These are phyloP conservation scores for Closterium sp. DNA, from an alignment of 139 green algal genomes.

Conservation along the genomic window DNA sequence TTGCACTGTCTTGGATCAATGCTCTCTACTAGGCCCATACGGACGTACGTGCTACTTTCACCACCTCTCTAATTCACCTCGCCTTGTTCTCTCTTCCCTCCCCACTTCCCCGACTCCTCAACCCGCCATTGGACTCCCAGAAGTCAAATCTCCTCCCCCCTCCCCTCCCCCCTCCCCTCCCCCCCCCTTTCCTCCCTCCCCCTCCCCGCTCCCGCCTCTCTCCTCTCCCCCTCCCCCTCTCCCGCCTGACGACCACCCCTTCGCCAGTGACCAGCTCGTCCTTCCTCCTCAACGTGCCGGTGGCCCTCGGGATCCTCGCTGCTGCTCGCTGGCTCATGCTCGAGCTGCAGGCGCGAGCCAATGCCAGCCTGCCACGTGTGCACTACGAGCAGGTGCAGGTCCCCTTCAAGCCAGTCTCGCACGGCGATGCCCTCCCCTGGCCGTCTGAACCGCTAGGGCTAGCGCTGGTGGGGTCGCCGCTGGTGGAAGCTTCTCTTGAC, in stretches of 20 bases:
- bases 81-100: too few relatives aligned
- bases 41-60: too few relatives aligned
- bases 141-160: background rate
- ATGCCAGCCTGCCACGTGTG: background rate
- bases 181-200: too few relatives aligned
- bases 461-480: constrained; percentile 1
- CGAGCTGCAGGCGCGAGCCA: constrained; percentile 13
- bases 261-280: constrained; percentile 17
- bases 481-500: constrained; percentile 22
- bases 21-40: too few relatives aligned
- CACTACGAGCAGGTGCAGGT: background rate
- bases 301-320: constrained; percentile 18
- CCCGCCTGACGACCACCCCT: background rate
- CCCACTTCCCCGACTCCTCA: background rate
- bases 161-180: too few relatives aligned
- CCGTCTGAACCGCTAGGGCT: background rate
- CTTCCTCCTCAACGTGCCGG: constrained; percentile 16
- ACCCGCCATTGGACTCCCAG: background rate
- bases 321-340: constrained; percentile 14
- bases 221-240: background rate
- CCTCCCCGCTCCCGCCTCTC: background rate
- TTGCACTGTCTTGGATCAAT: too few relatives aligned
- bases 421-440: background rate
- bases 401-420: background rate
- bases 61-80: too few relatives aligned